phyloP scores from a whole-genome alignment of 805 yeast species.

The Hanseniaspora guilliermondii region DNA sequence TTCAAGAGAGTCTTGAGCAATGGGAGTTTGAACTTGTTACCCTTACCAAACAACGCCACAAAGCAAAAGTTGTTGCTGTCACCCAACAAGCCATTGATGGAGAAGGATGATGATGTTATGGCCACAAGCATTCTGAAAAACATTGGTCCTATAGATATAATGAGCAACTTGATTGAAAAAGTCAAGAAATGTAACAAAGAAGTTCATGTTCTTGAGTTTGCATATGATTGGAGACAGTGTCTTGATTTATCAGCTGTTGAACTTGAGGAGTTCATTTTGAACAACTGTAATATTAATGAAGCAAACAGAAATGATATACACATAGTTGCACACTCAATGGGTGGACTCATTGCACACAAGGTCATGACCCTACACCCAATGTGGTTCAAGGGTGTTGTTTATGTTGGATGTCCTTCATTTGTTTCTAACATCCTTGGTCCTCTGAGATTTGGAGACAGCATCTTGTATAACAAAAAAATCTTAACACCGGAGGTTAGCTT shows the following conservation, averaged over 20 bases:
- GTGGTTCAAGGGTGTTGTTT: slow-evolving; percentile 60
- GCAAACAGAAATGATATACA: slow-evolving; percentile 46
- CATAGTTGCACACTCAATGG: slow-evolving; percentile 88
- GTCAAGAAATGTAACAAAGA: slow-evolving; percentile 38
- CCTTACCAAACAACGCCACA: slow-evolving; percentile 2
- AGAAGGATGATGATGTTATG: slow-evolving; percentile 39
- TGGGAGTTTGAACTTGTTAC: not conserved
- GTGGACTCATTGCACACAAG: slow-evolving; percentile 75
- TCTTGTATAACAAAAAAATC: slow-evolving; percentile 58
- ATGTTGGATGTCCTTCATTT: slow-evolving; percentile 73
- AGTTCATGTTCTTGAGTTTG: slow-evolving; percentile 56
- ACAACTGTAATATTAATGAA: slow-evolving; percentile 32
- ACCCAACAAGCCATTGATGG: slow-evolving; percentile 50
- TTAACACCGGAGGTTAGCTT: slow-evolving; percentile 73
- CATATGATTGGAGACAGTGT: slow-evolving; percentile 90
- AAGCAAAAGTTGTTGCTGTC: slow-evolving; percentile 48
- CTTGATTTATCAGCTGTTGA: slow-evolving; percentile 42
- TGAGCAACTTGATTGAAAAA: slow-evolving; percentile 45
- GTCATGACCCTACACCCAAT: slow-evolving; percentile 58
- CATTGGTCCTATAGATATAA: slow-evolving; percentile 78
- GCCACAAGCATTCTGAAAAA: slow-evolving; percentile 72
- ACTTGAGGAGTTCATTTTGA: slow-evolving; percentile 37
- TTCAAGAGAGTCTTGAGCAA: not conserved
- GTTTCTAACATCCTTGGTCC: slow-evolving; percentile 85
- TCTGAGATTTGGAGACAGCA: slow-evolving; percentile 66